Percentiles rank a stretch among this genome's conserved stretches.
Evolutionary conservation across 805 yeast species (phyloP).

Genomic region (Candida yuanshanica): DNA sequence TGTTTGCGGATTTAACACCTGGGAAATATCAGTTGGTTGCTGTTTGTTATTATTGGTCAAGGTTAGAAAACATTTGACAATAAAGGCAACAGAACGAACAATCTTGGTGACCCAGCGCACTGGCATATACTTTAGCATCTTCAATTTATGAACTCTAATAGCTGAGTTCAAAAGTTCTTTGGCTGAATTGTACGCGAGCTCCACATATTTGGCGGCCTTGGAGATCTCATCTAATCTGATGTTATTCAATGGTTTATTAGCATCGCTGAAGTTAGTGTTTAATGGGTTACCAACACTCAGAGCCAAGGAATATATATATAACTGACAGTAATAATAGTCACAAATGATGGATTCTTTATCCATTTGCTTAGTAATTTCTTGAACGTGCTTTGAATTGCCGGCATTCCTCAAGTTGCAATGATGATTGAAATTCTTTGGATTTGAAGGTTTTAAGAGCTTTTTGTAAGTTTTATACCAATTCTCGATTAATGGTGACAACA

Average conservation of each 20-base stretch:
- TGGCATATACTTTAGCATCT: conserved; percentile 71
- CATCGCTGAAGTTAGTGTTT: conserved; percentile 10
- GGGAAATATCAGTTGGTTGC: conserved; percentile 13
- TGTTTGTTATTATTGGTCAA: conserved; percentile 33
- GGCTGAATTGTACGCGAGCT: conserved; percentile 78
- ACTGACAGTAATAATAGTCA: conserved; percentile 78
- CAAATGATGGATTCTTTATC: conserved; percentile 70
- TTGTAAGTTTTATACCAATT: conserved; percentile 70
- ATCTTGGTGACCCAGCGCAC: conserved; percentile 88
- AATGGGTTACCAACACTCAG: conserved; percentile 43
- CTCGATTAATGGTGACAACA: conserved; percentile 70
- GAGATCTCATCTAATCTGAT: conserved; percentile 65
- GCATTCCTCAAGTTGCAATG: conserved; percentile 23
- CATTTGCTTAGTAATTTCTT: conserved; percentile 31
- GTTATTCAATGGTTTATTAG: conserved; percentile 21
- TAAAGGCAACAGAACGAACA: conserved; percentile 83
- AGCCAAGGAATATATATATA: conserved; percentile 82
- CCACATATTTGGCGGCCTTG: conserved; percentile 70
- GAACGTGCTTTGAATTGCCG: conserved; percentile 26
- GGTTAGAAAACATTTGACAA: conserved; percentile 78
- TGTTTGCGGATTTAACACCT: conserved; percentile 28
- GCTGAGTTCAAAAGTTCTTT: conserved; percentile 71
- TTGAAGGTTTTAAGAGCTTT: conserved; percentile 45
- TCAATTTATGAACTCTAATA: conserved; percentile 58
- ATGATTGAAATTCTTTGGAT: conserved; percentile 32